Conservation (phyloP, 345 rosid genomes). For the Eucalyptus marginata region DNA sequence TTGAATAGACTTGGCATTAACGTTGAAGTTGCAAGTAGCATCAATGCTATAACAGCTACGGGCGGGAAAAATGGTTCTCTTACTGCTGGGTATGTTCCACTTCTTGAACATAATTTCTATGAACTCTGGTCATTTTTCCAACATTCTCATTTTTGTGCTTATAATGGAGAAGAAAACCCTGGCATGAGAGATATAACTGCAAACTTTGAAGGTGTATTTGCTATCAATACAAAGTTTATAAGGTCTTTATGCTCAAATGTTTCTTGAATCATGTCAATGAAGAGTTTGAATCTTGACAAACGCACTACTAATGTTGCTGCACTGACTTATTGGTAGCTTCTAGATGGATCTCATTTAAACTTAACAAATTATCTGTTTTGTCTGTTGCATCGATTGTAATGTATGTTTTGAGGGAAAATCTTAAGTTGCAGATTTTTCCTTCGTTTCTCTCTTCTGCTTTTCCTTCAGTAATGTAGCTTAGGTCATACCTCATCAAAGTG, state of each 20-base stretch:
- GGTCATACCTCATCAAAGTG: neutral
- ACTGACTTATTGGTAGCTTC: neutral
- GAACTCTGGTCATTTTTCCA: neutral
- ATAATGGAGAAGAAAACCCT: neutral
- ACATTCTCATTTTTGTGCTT: neutral
- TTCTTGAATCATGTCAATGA: neutral
- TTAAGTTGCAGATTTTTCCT: neutral
- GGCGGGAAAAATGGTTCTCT: constrained; percentile 38
- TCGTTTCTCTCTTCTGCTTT: neutral
- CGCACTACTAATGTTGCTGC: neutral
- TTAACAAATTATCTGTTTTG: neutral
- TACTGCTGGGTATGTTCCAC: constrained; percentile 35
- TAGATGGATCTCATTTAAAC: neutral
- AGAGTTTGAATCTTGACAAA: neutral
- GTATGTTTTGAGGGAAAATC: neutral
- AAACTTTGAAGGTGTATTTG: neutral
- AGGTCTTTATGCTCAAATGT: neutral
- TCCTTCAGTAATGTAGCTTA: neutral
- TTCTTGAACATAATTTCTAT: neutral
- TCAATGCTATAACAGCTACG: constrained; percentile 22
- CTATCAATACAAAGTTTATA: neutral
- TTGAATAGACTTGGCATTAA: constrained; percentile 80
- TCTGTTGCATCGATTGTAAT: neutral
- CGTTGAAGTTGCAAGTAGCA: constrained; percentile 48
- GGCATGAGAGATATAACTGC: neutral